A percentile compares a stretch with the other conserved stretches of the same genome.
Conservation (phyloP, 2,329 filamentous ascomycete species). For the Hypoxylon sp. region DNA sequence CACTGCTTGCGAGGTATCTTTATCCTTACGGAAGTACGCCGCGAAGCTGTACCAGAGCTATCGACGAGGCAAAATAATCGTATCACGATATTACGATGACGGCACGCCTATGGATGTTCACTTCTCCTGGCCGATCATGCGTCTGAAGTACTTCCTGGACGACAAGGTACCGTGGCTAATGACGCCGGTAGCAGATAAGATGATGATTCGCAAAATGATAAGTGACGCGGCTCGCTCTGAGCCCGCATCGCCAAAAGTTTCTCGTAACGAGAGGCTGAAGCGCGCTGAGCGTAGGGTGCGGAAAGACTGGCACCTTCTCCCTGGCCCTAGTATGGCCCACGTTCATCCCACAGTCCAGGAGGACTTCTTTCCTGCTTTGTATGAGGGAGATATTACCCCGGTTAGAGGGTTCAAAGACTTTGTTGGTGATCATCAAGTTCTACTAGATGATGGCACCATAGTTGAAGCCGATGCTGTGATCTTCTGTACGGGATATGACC, state of each 20-base stretch:
- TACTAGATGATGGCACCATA: conserved; percentile 35
- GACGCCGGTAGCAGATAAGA: conserved; percentile 29
- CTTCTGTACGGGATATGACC: conserved; percentile 46
- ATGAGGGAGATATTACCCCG: conserved; percentile 33
- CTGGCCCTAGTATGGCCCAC: conserved; percentile 42
- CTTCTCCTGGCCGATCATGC: conserved; percentile 41
- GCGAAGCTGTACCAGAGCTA: conserved; percentile 44
- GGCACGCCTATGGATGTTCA: conserved; percentile 40
- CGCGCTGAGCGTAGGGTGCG: conserved; percentile 28
- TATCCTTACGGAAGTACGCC: conserved; percentile 30
- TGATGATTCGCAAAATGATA: conserved; percentile 45
- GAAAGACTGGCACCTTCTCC: conserved; percentile 43
- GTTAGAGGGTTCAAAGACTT: conserved; percentile 46
- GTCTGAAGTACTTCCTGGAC: conserved; percentile 48
- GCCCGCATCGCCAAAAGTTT: conserved; percentile 6
- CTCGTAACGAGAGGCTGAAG: conserved; percentile 26
- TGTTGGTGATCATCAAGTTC: conserved; percentile 30
- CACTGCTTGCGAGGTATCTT: conserved; percentile 42
- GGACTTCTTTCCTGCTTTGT: conserved; percentile 44
- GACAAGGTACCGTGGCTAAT: conserved; percentile 39
- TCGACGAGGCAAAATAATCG: conserved; percentile 38
- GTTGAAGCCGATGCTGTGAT: conserved; percentile 46
- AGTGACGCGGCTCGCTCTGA: conserved; percentile 41
- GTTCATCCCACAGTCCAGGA: conserved; percentile 45
- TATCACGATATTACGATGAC: conserved; percentile 41